These are phyloP conservation scores for Mycena rebaudengoi DNA, from an alignment of 768 basidiomycete species.

Conservation along the genomic window DNA sequence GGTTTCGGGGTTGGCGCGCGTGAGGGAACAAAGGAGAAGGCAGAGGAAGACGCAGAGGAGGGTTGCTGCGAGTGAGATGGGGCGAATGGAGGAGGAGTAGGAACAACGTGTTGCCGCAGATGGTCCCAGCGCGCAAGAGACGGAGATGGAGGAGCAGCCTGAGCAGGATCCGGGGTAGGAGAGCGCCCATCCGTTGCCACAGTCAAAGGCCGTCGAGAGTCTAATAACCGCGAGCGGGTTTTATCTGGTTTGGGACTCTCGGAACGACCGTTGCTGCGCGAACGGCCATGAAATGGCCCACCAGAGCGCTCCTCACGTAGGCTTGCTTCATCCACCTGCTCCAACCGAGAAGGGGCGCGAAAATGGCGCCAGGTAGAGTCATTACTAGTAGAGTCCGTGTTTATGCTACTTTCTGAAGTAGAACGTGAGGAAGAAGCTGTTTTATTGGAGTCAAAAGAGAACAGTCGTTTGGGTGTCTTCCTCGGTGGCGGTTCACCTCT, in stretches of 20 bases:
- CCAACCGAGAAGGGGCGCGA: conserved; percentile 17
- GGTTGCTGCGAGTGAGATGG: conserved; percentile 37
- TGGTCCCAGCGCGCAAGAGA: conserved; percentile 60
- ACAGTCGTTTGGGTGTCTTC: conserved; percentile 29
- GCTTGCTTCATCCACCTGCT: conserved; percentile 17
- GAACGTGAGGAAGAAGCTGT: conserved; percentile 25
- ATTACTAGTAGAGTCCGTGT: conserved; percentile 10
- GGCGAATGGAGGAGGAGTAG: conserved; percentile 35
- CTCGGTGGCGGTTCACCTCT: conserved; percentile 24
- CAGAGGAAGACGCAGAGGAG: conserved; percentile 36
- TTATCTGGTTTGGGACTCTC: conserved; percentile 16
- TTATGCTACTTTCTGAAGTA: conserved; percentile 25
- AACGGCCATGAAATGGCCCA: conserved; percentile 3
- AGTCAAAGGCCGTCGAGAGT: conserved; percentile 20
- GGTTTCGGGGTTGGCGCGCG: conserved; percentile 53
- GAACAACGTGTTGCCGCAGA: conserved; percentile 63
- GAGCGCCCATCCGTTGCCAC: conserved; percentile 38
- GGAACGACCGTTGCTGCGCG: conserved; percentile 1
- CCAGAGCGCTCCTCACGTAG: not conserved
- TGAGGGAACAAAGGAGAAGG: conserved; percentile 28
- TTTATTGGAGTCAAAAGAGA: conserved; percentile 36
- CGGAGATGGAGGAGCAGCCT: conserved; percentile 45
- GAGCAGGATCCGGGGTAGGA: conserved; percentile 61
- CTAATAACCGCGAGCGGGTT: conserved; percentile 8
- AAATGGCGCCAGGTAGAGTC: conserved; percentile 13